Conservation (phyloP, 306 rosid genomes). For the Cucumis sativus region Cucumber_9930_V3 NC_026660.2:24266001-24266500, state of each 20-base stretch:
- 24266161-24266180: not conserved
- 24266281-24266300: not conserved
- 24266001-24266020: slow-evolving; percentile 95
- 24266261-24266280: not conserved
- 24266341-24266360: not conserved
- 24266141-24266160: not conserved
- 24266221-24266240: not conserved
- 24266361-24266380: not conserved
- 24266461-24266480: not conserved
- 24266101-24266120: not conserved
- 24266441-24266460: not conserved
- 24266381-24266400: not conserved
- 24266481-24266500: not conserved
- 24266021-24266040: slow-evolving; percentile 97
- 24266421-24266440: not conserved
- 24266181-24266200: not conserved
- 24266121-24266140: not conserved
- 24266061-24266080: not conserved
- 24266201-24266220: not conserved
- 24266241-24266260: not conserved
- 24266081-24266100: not conserved
- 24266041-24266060: slow-evolving; percentile 86
- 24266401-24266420: not conserved
- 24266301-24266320: not conserved
- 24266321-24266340: not conserved